Evolutionary conservation across 441 rosid species (phyloP).

Genomic region (Capsella rubella): DNA sequence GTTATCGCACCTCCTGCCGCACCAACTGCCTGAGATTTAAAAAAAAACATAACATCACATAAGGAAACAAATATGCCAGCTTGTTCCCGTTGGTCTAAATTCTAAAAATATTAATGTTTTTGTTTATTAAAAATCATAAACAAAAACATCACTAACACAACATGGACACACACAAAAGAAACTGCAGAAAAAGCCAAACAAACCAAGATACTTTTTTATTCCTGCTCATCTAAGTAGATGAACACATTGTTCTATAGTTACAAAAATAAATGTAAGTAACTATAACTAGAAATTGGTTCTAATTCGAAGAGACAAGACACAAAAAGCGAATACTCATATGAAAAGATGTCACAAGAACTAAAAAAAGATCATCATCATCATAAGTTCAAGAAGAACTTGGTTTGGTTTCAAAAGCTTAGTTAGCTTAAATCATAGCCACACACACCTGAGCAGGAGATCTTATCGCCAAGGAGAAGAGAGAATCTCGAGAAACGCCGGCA

Average conservation of each 20-base stretch:
- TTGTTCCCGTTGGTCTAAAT: neutral
- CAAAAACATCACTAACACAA: neutral
- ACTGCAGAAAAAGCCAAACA: neutral
- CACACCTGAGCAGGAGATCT: conserved; percentile 90
- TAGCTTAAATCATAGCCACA: neutral
- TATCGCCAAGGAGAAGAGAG: conserved; percentile 82
- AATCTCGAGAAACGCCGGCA: conserved; percentile 74
- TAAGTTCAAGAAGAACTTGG: neutral
- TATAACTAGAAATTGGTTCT: neutral
- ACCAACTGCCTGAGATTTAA: conserved; percentile 66
- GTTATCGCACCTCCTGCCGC: conserved; percentile 83
- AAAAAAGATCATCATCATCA: neutral
- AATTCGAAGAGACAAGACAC: conserved; percentile 22
- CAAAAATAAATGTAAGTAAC: neutral
- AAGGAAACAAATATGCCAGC: conserved; percentile 4
- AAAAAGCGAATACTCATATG: conserved; percentile 7
- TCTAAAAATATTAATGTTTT: neutral
- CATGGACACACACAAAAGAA: conserved; percentile 13
- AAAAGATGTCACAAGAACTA: conserved; percentile 7
- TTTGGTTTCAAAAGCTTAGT: conserved; percentile 25
- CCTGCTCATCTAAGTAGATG: neutral
- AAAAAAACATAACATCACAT: neutral
- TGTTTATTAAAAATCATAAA: neutral
- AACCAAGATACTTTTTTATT: neutral
- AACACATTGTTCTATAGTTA: neutral